These are phyloP conservation scores for Yamadazyma nakazawae DNA, from an alignment of 805 yeast genomes.

Conservation along the genomic window DNA sequence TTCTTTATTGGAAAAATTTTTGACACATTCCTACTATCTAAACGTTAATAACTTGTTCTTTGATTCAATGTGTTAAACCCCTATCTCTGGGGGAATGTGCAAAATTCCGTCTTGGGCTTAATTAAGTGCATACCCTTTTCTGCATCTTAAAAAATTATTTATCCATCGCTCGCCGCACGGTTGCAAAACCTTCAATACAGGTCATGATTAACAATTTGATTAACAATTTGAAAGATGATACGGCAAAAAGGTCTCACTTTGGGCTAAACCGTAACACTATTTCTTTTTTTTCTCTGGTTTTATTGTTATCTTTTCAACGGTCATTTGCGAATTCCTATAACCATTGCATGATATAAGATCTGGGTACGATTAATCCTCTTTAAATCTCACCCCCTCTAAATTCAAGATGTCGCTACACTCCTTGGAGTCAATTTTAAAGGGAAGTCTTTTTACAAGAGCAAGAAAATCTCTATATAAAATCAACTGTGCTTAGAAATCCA, in stretches of 20 bases:
- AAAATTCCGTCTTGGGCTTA: neutral
- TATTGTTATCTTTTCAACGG: neutral
- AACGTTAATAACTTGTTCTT: neutral
- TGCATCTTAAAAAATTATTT: neutral
- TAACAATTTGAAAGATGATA: neutral
- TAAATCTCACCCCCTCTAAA: too few species aligned
- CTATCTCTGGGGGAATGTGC: neutral
- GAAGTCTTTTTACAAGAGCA: too few species aligned
- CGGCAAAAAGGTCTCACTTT: neutral
- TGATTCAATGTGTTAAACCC: too few species aligned
- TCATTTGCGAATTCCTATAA: neutral
- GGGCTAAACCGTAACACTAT: too few species aligned
- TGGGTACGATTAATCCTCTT: too few species aligned
- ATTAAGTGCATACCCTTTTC: neutral
- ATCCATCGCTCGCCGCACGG: neutral
- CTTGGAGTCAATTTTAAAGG: too few species aligned
- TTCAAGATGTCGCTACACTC: neutral
- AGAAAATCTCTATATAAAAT: too few species aligned
- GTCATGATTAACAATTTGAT: neutral
- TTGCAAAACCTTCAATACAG: neutral
- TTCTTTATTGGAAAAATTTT: too few species aligned
- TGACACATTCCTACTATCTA: too few species aligned
- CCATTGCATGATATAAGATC: neutral
- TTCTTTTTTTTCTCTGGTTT: neutral
- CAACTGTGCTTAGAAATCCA: too few species aligned